Evolutionary conservation across 129 eudicot species (phyloP).

Genomic region (Helichrysum umbraculigerum): DNA sequence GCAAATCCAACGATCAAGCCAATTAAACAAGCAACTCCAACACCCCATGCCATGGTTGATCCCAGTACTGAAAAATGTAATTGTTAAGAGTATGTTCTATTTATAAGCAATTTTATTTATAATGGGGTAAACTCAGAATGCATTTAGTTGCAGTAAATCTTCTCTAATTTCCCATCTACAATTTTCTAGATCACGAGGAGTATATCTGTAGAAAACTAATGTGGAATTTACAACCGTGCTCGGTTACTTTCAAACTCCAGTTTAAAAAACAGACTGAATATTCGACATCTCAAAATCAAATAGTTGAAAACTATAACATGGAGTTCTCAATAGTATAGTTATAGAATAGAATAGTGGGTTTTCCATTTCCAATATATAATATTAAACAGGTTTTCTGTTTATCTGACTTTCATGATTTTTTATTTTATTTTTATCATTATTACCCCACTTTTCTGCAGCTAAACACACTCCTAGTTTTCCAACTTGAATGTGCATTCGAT

Average conservation of each 20-base stretch:
- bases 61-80: slow-evolving; percentile 45
- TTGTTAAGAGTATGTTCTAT: slow-evolving; percentile 3
- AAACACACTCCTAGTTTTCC: background rate
- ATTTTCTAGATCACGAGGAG: background rate
- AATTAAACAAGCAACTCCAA: slow-evolving; percentile 52
- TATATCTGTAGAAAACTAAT: too few species aligned
- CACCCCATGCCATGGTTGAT: slow-evolving; percentile 48
- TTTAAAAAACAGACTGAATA: background rate
- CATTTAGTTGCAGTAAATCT: too few species aligned
- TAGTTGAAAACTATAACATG: background rate
- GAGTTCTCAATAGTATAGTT: background rate
- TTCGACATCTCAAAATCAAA: background rate
- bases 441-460: background rate
- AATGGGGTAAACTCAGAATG: background rate
- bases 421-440: too few species aligned
- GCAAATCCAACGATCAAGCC: slow-evolving; percentile 62
- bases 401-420: background rate
- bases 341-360: background rate
- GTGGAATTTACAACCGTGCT: too few species aligned
- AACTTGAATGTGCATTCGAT: background rate
- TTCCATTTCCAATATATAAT: background rate
- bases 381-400: background rate
- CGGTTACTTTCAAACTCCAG: too few species aligned
- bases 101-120: background rate
- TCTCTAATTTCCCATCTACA: background rate